Percentiles rank a stretch among this genome's conserved stretches.
Conservation (phyloP, 805 yeast genomes). For the Metschnikowia sp. region DNA sequence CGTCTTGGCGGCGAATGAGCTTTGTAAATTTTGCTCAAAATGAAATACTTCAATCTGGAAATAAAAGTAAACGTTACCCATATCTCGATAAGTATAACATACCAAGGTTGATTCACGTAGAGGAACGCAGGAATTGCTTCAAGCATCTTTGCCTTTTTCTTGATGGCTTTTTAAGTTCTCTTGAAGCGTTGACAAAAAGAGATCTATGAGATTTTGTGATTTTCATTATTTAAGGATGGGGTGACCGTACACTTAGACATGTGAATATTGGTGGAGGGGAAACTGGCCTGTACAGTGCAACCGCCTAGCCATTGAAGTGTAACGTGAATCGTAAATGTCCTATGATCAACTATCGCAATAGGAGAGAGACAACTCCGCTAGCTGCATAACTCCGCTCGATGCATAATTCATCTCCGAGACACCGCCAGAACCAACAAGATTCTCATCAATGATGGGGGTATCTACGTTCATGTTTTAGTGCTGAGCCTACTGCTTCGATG, state of each 20-base stretch:
- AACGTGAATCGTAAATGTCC: too few relatives aligned
- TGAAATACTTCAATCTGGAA: background rate
- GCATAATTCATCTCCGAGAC: background rate
- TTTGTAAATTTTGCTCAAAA: conserved; percentile 6
- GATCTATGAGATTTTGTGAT: background rate
- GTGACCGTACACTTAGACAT: background rate
- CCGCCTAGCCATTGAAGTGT: background rate
- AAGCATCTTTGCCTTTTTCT: background rate
- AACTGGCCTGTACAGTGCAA: background rate
- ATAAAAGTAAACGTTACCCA: background rate
- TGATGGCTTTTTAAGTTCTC: background rate
- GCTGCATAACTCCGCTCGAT: background rate
- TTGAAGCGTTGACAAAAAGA: background rate
- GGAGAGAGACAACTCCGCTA: background rate
- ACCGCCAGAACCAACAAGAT: background rate
- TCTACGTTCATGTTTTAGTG: too few relatives aligned
- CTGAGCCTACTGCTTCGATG: too few relatives aligned
- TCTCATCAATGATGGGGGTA: too few relatives aligned
- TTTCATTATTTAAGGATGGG: too few relatives aligned
- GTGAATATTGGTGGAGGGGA: conserved; percentile 1
- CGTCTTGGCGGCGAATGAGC: conserved; percentile 10
- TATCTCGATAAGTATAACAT: conserved; percentile 3
- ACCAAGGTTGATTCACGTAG: conserved; percentile 9
- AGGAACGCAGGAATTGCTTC: background rate
- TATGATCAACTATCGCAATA: background rate